Base-by-base conservation (phyloP, 2,329 filamentous ascomycete species). In the Talaromyces funiculosus region DNA sequence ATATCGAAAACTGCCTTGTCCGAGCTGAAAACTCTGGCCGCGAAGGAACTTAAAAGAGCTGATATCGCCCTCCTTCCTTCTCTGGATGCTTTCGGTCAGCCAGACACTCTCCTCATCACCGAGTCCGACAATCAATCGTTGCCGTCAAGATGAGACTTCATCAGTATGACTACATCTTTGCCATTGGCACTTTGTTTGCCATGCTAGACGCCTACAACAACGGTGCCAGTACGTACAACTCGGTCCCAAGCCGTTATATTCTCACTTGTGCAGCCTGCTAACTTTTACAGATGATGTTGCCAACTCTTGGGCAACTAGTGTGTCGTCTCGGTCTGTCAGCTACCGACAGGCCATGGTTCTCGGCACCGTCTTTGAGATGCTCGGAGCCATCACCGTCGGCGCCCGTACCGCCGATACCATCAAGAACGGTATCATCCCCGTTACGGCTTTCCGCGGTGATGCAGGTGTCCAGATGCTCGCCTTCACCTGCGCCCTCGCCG, bases 231-330 rank as follows among this genome's bases (percentile, higher is more conserved):
- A 77, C 76, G 86, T 83, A 29, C 16, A 37, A 9, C 5, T 3
- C 26, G 51, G 3, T 35, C 8, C 24, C 14, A n/a, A n/a, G n/a
- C 12, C 22, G 8, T 6, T 35, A 18, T 12, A 37, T 31, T 14
- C 18, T 45, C 3, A 45, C 22, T 4, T 22, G 14, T 33, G 14
- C 24, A 22, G 8, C 2, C n/a, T 58, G 22, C 43, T 51, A 16
- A 53, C 20, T 18, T 45, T 26, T 61, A 20, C 33, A 88, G 86
- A 92, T 75, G 90, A 92, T 88, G 89, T 93, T 61, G 89, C 90
- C 70, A 93, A 93, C 77, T 80, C 89, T 55, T 92, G 88, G 87
- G 89, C 89, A 7, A 92, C 90, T 67, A 88, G 84, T 68, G 89
- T 92, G 62, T 92, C 89, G 20, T 92, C 89, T n/a, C 79, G 89